phyloP scores from a whole-genome alignment of 352 stramenopile species.

The Phytophthora citrophthora region DNA sequence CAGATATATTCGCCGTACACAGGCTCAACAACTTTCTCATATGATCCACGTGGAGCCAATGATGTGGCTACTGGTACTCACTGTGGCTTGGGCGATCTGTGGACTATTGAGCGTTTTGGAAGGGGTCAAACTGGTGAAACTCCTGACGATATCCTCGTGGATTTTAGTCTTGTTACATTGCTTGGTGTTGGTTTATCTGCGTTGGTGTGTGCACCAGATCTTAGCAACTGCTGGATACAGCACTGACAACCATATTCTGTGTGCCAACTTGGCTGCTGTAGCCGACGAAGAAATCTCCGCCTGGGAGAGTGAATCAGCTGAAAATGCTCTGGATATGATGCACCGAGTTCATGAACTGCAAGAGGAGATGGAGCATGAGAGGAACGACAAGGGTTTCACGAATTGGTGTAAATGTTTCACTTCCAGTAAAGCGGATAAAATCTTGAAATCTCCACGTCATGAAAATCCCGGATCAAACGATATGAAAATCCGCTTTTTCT shows the following conservation, averaged over 20 bases:
- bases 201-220: slow-evolving; percentile 34
- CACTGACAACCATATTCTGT: slow-evolving; percentile 30
- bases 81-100: slow-evolving; percentile 46
- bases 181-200: slow-evolving; percentile 47
- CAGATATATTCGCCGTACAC: slow-evolving; percentile 69
- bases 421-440: neutral
- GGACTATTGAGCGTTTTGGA: slow-evolving; percentile 32
- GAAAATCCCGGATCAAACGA: neutral
- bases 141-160: slow-evolving; percentile 38
- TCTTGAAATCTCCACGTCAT: slow-evolving; percentile 15
- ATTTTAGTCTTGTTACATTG: slow-evolving; percentile 36
- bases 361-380: slow-evolving; percentile 19
- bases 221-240: slow-evolving; percentile 34
- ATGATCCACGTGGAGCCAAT: slow-evolving; percentile 75
- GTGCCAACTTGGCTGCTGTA: slow-evolving; percentile 14
- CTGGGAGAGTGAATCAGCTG: slow-evolving; percentile 16
- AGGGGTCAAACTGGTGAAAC: slow-evolving; percentile 27
- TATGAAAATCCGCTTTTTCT: slow-evolving; percentile 50
- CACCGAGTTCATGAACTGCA: slow-evolving; percentile 23
- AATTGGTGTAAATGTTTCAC: slow-evolving; percentile 14
- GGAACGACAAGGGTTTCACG: slow-evolving; percentile 7
- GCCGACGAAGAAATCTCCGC: slow-evolving; percentile 19
- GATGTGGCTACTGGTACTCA: slow-evolving; percentile 63
- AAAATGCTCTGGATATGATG: slow-evolving; percentile 18
- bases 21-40: slow-evolving; percentile 72